Evolutionary conservation across 2,329 filamentous ascomycete genomes (phyloP), one percentile per base, ranked within the genome.

Genomic region (Fusarium clavum): DNA sequence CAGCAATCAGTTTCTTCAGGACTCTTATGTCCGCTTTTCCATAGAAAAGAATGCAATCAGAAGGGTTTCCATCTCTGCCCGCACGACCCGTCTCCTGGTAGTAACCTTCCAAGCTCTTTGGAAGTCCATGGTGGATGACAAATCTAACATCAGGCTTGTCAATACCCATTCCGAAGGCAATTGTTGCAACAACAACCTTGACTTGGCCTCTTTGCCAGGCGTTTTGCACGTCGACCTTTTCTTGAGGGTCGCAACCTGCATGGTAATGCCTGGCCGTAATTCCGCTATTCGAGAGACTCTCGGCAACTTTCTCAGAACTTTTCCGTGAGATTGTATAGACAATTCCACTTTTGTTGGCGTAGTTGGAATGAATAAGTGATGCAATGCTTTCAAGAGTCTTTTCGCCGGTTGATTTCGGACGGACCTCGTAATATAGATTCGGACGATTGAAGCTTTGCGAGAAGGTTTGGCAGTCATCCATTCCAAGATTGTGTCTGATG

Each of bases 101-200:
- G 79, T 99, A 99, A 1, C 96, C 96, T 81, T 99, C 96, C 57
- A 99, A 83, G 74, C 94, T 98, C 80, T 99, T 98, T 2, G 96
- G 96, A 8, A 99, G 85, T 45, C 90, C 92, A 75, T 97, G 91
- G 77, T 99, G 97, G 43, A 99, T 93, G 34, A 99, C 96, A 78
- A 97, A 99, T 29, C 96, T 92, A 49, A 99, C 96, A 78, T 99
- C 92, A 1, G 94, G 89, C 79, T 99, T 99, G 83, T 99, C 96
- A 71, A 99, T 99, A n/a, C 96, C 96, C 96, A 99, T 99, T 9
- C 96, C 96, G 77, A 99, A 99, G 25, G 96, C 96, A 79, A 99
- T 98, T 0, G 96, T 99, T 22, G 96, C 97, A 52, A 99, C 96
- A 45, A 99, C 97, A 34, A 99, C 92, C 72, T 97, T 92, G 75